These are phyloP conservation scores for Lavandula angustifolia DNA, from an alignment of 257 asterid genomes.

Conservation along the genomic window DNA sequence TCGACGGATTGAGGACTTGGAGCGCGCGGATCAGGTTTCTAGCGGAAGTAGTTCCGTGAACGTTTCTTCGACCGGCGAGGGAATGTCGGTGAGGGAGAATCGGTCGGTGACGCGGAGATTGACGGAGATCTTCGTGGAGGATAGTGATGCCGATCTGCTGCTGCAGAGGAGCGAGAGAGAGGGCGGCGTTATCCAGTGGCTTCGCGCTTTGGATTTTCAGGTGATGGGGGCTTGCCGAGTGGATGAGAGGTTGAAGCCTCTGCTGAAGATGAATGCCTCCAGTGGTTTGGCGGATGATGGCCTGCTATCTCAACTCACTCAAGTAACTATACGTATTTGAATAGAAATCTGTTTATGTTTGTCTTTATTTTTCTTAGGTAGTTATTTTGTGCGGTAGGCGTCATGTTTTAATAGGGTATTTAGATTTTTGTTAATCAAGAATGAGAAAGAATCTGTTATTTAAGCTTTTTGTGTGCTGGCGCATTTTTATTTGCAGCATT, in stretches of 20 bases:
- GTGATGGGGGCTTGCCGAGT: constrained; percentile 93
- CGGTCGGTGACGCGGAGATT: constrained; percentile 54
- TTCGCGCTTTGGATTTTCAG: constrained; percentile 83
- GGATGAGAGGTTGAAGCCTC: constrained; percentile 95
- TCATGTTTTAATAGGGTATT: not conserved
- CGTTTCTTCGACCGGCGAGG: constrained; percentile 34
- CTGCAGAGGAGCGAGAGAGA: constrained; percentile 57
- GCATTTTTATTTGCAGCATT: constrained; percentile 51
- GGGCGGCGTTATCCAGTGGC: constrained; percentile 67
- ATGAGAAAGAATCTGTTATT: not conserved
- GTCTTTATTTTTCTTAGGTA: not conserved
- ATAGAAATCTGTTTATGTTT: not conserved
- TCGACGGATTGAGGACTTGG: constrained; percentile 43
- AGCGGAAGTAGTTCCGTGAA: constrained; percentile 41
- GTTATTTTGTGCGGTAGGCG: not conserved
- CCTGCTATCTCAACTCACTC: constrained; percentile 69
- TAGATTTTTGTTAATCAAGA: not conserved
- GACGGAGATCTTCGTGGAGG: constrained; percentile 50
- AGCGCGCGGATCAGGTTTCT: constrained; percentile 43
- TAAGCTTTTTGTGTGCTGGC: constrained; percentile 9
- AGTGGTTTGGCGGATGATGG: constrained; percentile 78
- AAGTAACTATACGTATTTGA: constrained; percentile 44
- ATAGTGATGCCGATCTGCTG: constrained; percentile 64
- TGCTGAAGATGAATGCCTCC: constrained; percentile 73
- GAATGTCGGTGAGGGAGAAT: constrained; percentile 35